phyloP scores from a whole-genome alignment of 768 basidiomycete species.

The Suillus cothurnatus region DNA sequence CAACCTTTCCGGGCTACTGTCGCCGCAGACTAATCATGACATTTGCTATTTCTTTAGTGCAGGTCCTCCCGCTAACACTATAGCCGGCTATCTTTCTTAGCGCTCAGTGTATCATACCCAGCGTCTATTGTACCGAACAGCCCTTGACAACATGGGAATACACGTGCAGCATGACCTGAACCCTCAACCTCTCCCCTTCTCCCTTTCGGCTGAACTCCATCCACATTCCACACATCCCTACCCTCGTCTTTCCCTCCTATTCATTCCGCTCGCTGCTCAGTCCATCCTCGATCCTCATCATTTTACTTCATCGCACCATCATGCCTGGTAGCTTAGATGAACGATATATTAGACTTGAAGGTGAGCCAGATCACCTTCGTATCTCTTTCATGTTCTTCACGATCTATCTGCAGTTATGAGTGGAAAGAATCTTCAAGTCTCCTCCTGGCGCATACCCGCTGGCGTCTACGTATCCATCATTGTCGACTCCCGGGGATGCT shows the following conservation, averaged over 20 bases:
- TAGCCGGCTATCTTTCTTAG: too few species aligned
- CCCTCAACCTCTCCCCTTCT: too few species aligned
- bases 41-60: too few species aligned
- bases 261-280: background rate
- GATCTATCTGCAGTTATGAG: background rate
- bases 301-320: background rate
- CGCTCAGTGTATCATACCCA: background rate
- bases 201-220: background rate
- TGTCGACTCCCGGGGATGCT: background rate
- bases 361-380: background rate
- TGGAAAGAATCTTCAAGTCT: background rate
- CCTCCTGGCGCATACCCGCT: background rate
- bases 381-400: background rate
- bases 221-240: background rate
- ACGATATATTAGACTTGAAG: background rate
- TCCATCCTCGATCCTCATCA: background rate
- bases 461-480: background rate
- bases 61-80: too few species aligned
- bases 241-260: background rate
- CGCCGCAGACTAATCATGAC: too few species aligned
- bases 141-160: background rate
- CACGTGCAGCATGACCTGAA: background rate
- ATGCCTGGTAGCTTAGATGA: background rate
- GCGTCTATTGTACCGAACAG: background rate
- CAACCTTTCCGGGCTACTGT: too few species aligned